Evolutionary conservation across 495 filamentous ascomycete species (phyloP).

Genomic region (Aspergillus leporis): DNA sequence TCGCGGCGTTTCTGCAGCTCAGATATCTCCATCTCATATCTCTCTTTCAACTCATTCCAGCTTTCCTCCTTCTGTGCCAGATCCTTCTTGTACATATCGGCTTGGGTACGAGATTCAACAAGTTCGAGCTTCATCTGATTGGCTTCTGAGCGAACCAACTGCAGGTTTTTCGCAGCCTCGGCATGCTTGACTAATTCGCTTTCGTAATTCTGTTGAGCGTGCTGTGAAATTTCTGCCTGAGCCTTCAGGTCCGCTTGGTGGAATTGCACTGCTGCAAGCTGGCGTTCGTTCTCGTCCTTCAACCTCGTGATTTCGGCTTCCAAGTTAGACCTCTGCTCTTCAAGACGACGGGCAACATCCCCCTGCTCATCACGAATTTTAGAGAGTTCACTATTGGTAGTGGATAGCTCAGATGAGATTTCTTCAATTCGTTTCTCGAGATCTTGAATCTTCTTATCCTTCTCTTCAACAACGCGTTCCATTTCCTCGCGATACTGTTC

Average conservation of each 20-base stretch:
- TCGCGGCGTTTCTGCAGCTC: constrained; percentile 78
- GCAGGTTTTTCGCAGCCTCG: constrained; percentile 81
- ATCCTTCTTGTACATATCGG: constrained; percentile 75
- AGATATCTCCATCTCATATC: constrained; percentile 77
- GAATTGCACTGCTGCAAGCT: constrained; percentile 70
- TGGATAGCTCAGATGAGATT: constrained; percentile 74
- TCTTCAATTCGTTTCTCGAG: constrained; percentile 80
- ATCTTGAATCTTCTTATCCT: constrained; percentile 73
- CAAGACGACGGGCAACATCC: constrained; percentile 67
- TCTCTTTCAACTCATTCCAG: constrained; percentile 78
- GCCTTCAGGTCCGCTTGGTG: constrained; percentile 88
- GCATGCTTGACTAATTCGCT: constrained; percentile 91
- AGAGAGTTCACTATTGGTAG: constrained; percentile 76
- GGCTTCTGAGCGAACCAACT: constrained; percentile 73
- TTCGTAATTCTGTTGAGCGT: constrained; percentile 94
- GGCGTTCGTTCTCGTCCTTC: constrained; percentile 81
- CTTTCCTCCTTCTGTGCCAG: constrained; percentile 80
- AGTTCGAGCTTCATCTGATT: constrained; percentile 78
- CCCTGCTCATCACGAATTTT: constrained; percentile 73
- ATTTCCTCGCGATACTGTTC: constrained; percentile 86
- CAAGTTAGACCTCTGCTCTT: constrained; percentile 75
- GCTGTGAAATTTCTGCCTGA: constrained; percentile 88
- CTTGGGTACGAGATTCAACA: constrained; percentile 68
- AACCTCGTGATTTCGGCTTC: constrained; percentile 77
- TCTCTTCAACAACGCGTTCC: constrained; percentile 69